Conservation (phyloP, 2,329 filamentous ascomycete genomes). For the Neodidymelliopsis sp. region DNA sequence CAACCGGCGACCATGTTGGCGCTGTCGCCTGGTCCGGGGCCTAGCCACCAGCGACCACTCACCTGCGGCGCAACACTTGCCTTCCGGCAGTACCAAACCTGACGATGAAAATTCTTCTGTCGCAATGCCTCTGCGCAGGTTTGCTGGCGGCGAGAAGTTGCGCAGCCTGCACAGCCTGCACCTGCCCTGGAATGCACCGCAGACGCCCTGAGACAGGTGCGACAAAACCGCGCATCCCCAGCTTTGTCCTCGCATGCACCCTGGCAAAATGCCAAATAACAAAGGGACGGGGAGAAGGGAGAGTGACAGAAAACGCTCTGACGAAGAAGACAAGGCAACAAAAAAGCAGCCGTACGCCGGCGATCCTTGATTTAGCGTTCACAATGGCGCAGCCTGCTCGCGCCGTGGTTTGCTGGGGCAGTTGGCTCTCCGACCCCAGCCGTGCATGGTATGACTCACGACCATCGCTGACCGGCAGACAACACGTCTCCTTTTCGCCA, state of each 20-base stretch:
- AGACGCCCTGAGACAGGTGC: conserved; percentile 30
- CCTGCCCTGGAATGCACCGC: conserved; percentile 30
- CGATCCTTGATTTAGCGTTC: conserved; percentile 14
- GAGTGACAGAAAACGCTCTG: conserved; percentile 14
- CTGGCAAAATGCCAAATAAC: conserved; percentile 14
- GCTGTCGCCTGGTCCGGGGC: conserved; percentile 21
- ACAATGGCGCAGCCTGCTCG: conserved; percentile 17
- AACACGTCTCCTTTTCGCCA: conserved; percentile 18
- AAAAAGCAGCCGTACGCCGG: conserved; percentile 18
- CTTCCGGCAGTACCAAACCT: conserved; percentile 19
- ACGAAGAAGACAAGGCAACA: conserved; percentile 19
- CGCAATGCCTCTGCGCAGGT: conserved; percentile 12
- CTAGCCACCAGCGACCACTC: conserved; percentile 28
- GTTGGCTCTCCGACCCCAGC: conserved; percentile 21
- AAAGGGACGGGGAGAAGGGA: conserved; percentile 15
- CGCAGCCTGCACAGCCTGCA: too few relatives aligned
- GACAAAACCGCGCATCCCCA: conserved; percentile 24
- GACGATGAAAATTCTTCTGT: conserved; percentile 27
- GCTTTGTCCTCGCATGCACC: conserved; percentile 20
- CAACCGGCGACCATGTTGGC: too few relatives aligned
- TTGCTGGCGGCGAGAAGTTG: conserved; percentile 8
- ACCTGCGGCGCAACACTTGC: conserved; percentile 33
- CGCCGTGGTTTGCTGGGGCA: conserved; percentile 19
- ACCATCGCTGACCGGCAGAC: conserved; percentile 26
- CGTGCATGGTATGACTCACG: conserved; percentile 31